phyloP scores from a whole-genome alignment of 306 rosid species.

The Abrus pulchellus region DNA sequence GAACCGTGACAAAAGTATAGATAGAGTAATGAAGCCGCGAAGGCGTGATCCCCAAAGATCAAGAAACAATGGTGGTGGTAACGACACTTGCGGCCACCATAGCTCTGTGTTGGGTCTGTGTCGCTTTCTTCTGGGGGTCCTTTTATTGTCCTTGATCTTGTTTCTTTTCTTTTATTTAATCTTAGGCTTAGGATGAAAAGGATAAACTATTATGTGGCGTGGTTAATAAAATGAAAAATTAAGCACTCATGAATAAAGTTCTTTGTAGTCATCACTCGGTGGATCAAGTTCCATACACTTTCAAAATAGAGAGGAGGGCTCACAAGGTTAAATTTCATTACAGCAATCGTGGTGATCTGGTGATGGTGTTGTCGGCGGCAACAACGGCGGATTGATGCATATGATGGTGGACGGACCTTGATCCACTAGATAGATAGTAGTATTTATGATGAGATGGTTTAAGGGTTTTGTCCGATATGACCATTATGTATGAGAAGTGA shows the following conservation, averaged over 20 bases:
- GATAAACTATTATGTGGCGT: background rate
- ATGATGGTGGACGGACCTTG: constrained; percentile 35
- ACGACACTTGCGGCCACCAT: background rate
- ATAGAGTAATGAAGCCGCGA: constrained; percentile 29
- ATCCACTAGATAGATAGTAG: constrained; percentile 10
- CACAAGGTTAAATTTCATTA: background rate
- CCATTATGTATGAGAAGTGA: too few species aligned
- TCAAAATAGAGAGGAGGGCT: background rate
- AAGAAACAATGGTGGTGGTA: background rate
- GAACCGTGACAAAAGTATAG: constrained; percentile 52
- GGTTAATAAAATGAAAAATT: background rate
- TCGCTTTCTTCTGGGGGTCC: constrained; percentile 36
- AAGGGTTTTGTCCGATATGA: too few species aligned
- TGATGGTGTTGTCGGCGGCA: too few species aligned
- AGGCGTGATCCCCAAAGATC: constrained; percentile 13
- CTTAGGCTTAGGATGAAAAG: background rate
- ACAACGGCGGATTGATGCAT: background rate
- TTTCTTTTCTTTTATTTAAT: constrained; percentile 33
- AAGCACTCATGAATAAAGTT: background rate
- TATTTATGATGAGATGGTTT: background rate
- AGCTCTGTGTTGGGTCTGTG: constrained; percentile 18
- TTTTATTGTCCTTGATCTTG: background rate
- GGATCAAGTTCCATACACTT: constrained; percentile 46
- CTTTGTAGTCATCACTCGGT: background rate
- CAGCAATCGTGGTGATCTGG: too few species aligned